Evolutionary conservation across 2,329 filamentous ascomycete species (phyloP), one percentile per base, ranked within the genome.

Genomic region (Claviceps sp.): DNA sequence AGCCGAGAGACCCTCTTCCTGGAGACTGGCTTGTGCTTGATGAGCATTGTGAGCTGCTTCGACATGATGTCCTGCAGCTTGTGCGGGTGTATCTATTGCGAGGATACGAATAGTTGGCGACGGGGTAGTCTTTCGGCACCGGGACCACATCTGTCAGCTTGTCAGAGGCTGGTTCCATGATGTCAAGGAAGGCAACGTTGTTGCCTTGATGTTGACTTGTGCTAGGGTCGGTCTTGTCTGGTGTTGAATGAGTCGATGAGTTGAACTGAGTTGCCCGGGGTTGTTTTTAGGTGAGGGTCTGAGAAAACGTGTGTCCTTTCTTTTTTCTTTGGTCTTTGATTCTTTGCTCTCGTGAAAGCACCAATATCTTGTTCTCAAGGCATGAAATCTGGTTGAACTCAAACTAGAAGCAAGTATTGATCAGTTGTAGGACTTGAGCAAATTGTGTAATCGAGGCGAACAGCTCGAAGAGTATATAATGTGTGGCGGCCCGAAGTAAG

Each of bases 31-130:
- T 39, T 16, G 46, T 45, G 14, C 47, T 52, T 4, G 52, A 52
- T 20, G 50, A 54, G 38, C 46, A 47, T 38, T 23, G 50, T 14
- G 52, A 50, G 5, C 48, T 36, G 26, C 22, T 52, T 40, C 34
- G n/a, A 14, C 26, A 29, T 11, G 50, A 16, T 22, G 36, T 16
- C n/a, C 50, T 39, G 43, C 38, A 23, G 9, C 17, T 37, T 9
- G 37, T 22, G 50, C 49, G 56, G 50, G 47, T 58, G 51, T 51
- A 55, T 45, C 61, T 61, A 34, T 58, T 61, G 43, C 62, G 62
- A 47, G 68, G 68, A 52, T 69, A 69, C 7, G 68, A 70, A 54
- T 68, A 70, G 59, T 70, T 71, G 55, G 66, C 63, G 50, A 69
- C 63, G 39, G 66, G 64, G 50, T 23, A 7, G 17, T 36, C 16